These are phyloP conservation scores for Oldenlandia corymbosa DNA, from an alignment of 257 asterid species.

Conservation along the genomic window DNA sequence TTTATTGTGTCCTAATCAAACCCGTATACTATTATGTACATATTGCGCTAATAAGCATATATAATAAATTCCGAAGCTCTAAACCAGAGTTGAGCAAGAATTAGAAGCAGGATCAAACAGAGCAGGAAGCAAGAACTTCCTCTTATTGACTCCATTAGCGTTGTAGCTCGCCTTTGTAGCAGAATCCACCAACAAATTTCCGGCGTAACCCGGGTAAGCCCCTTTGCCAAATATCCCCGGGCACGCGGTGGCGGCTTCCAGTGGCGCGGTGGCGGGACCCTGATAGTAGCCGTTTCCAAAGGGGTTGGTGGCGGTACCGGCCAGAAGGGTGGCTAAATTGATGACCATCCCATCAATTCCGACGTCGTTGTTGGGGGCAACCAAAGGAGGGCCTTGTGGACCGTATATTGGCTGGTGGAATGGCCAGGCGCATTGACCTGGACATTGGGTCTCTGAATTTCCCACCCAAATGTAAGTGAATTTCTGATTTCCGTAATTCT, in stretches of 20 bases:
- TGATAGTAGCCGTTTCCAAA: conserved; percentile 33
- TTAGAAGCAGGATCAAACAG: conserved; percentile 25
- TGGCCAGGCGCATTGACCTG: conserved; percentile 45
- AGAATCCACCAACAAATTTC: conserved; percentile 24
- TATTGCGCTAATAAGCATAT: no score
- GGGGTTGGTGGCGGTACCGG: conserved; percentile 33
- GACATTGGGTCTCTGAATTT: conserved; percentile 37
- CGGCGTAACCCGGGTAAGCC: conserved; percentile 38
- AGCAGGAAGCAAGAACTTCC: conserved; percentile 32
- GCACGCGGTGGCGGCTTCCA: conserved; percentile 39
- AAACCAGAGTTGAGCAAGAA: conserved; percentile 11
- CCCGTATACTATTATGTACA: neutral
- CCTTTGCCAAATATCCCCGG: conserved; percentile 33
- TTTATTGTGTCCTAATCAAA: neutral
- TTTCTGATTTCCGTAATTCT: neutral
- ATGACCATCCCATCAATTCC: conserved; percentile 38
- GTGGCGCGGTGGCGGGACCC: conserved; percentile 27
- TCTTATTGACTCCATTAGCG: conserved; percentile 30
- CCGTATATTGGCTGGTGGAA: conserved; percentile 32
- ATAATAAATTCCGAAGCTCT: neutral
- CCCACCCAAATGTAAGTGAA: conserved; percentile 28
- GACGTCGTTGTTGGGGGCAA: conserved; percentile 34
- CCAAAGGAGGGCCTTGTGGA: conserved; percentile 31
- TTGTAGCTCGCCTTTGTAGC: conserved; percentile 34
- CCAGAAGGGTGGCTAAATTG: conserved; percentile 30